These are phyloP conservation scores for Petasospora fabianii DNA, from an alignment of 1,139 yeast genomes.

Conservation along the genomic window DNA sequence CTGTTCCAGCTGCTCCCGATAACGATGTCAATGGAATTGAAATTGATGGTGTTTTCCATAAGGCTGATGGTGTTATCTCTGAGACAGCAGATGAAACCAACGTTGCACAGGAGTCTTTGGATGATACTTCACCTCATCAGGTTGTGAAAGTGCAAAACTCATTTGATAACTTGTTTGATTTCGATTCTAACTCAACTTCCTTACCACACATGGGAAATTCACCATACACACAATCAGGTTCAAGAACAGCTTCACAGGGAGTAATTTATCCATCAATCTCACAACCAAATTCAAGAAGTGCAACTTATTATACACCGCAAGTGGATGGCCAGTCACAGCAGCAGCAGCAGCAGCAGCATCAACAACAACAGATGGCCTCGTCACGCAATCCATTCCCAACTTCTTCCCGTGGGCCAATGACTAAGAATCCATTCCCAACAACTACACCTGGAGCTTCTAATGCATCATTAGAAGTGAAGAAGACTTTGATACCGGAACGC, in stretches of 20 bases:
- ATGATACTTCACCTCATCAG: neutral
- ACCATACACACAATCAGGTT: neutral
- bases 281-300: neutral
- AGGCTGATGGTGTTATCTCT: neutral
- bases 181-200: constrained; percentile 7
- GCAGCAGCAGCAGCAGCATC: neutral
- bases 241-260: constrained; percentile 1
- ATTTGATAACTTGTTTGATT: constrained; percentile 21
- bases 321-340: neutral
- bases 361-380: neutral
- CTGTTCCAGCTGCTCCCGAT: constrained; percentile 7
- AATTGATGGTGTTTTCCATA: constrained; percentile 23
- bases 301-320: neutral
- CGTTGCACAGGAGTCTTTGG: neutral
- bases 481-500: constrained; percentile 11
- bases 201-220: neutral
- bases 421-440: constrained; percentile 24
- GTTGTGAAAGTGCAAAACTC: constrained; percentile 10
- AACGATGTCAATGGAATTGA: constrained; percentile 4
- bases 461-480: constrained; percentile 12
- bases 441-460: constrained; percentile 1
- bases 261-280: too few species aligned
- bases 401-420: constrained; percentile 3
- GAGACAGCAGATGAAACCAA: neutral
- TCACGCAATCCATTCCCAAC: constrained; percentile 18